A percentile compares a stretch with the other conserved stretches of the same genome.
Evolutionary conservation across 768 basidiomycete genomes (phyloP).

Genomic region (Suillus fuscotomentosus): DNA sequence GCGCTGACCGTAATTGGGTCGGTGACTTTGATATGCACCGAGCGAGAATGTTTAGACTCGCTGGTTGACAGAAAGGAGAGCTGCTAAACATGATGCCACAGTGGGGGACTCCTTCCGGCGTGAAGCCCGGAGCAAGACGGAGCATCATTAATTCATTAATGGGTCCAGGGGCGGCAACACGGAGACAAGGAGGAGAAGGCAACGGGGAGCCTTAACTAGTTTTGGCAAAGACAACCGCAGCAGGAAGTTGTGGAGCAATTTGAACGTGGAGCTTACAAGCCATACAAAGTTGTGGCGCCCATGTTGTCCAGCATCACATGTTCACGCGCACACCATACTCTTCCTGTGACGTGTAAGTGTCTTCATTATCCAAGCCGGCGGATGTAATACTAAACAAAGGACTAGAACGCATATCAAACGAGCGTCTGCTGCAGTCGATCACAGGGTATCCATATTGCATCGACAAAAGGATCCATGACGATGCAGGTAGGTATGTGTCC

Average conservation of each 20-base stretch:
- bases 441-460: slow-evolving; percentile 3
- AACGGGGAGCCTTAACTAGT: background rate
- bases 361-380: slow-evolving; percentile 13
- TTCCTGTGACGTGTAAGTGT: background rate
- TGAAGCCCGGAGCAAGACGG: background rate
- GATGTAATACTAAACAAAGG: slow-evolving; percentile 16
- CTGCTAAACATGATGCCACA: background rate
- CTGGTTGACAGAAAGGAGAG: background rate
- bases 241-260: background rate
- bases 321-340: background rate
- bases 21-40: background rate
- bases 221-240: background rate
- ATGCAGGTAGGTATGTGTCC: slow-evolving; percentile 20
- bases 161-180: too few species aligned
- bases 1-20: background rate
- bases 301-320: too few species aligned
- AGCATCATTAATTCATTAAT: background rate
- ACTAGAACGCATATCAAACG: slow-evolving; percentile 14
- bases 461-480: slow-evolving; percentile 12
- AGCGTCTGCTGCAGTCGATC: slow-evolving; percentile 16
- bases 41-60: background rate
- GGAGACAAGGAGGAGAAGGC: background rate
- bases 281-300: background rate
- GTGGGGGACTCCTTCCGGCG: background rate
- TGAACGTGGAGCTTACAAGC: background rate